These are phyloP conservation scores for Mycena polygramma DNA, from an alignment of 768 basidiomycete genomes.

Conservation along the genomic window DNA sequence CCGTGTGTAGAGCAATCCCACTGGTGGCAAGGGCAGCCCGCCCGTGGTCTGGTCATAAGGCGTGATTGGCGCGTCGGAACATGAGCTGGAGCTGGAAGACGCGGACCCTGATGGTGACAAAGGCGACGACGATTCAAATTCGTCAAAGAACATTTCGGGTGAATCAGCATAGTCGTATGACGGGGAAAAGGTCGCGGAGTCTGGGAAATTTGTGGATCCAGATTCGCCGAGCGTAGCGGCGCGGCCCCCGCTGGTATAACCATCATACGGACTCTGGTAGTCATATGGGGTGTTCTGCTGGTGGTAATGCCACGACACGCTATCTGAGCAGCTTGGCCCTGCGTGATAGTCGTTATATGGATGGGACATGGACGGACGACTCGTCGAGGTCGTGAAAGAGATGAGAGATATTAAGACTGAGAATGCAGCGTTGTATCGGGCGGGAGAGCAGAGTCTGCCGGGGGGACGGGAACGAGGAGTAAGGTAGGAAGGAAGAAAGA, in stretches of 20 bases:
- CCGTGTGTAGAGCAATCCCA: conserved; percentile 15
- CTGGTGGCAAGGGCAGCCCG: conserved; percentile 12
- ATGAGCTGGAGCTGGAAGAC: conserved; percentile 35
- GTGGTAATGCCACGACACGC: conserved; percentile 18
- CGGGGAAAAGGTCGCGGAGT: conserved; percentile 20
- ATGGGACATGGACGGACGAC: conserved; percentile 21
- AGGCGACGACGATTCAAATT: conserved; percentile 17
- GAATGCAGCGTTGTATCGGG: not conserved
- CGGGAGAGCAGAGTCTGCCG: not conserved
- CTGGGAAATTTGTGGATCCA: conserved; percentile 21
- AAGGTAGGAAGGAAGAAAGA: conserved; percentile 11
- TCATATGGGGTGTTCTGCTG: conserved; percentile 21
- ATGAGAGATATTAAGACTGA: conserved; percentile 5
- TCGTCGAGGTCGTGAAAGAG: conserved; percentile 20
- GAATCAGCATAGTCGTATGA: conserved; percentile 27
- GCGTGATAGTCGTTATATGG: conserved; percentile 21
- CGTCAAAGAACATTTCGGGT: conserved; percentile 25
- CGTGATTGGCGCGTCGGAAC: conserved; percentile 34
- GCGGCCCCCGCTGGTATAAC: conserved; percentile 22
- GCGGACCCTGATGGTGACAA: conserved; percentile 30
- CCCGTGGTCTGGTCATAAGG: conserved; percentile 13
- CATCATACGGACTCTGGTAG: conserved; percentile 20
- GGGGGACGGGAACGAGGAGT: not conserved
- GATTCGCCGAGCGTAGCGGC: conserved; percentile 15
- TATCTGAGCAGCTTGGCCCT: conserved; percentile 21